Evolutionary conservation across 176 grass and related monocot genomes (phyloP), one percentile per base, ranked within the genome.

Genomic region (Oryza punctata): DNA sequence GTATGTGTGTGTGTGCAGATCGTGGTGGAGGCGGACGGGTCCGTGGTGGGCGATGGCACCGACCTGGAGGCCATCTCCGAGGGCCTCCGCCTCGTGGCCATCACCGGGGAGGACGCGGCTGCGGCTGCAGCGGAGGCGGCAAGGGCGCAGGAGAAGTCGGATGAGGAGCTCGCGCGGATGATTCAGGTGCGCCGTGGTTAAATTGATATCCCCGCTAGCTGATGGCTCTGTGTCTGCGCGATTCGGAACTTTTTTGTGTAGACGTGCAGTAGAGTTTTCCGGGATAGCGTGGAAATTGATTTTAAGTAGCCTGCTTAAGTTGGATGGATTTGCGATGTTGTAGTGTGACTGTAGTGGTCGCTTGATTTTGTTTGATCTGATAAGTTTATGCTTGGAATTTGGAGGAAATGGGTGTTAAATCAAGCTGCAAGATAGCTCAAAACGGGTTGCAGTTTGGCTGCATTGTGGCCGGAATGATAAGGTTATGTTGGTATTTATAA

Each of bases 161-260:
- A 92, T 73, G 89, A 99, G 77, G 91, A 96, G 81, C 68, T 99
- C 43, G 91, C 96, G 54, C 86, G 87, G 57, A 75, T 87, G 85
- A 86, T 92, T 78, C 93, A 96, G 93, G 96, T 95, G 76, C 23
- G 24, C 0, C 33, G 2, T 72, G 1, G 25, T 71, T 77, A 65
- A 12, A 35, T 82, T 40, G 16, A 44, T 67, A 40, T 18, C n/a
- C 65, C 57, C 18, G 27, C 52, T 67, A 52, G 10, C 25, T 35
- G 71, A 76, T 47, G 25, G 47, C 28, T 21, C 54, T 37, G 12
- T 71, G 30, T 21, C 54, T 37, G 9, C 57, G 41, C 38, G 11
- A 38, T 54, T 69, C 66, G 63, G 63, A 54, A 65, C 33, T 21
- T n/a, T n/a, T n/a, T n/a, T 14, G 47, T 12, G 65, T 73, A 28